Percentiles rank a stretch among this genome's conserved stretches.
These are phyloP conservation scores for Backusella sp. DNA, from an alignment of 192 early-diverging fungal genomes.

Conservation along the genomic window DNA sequence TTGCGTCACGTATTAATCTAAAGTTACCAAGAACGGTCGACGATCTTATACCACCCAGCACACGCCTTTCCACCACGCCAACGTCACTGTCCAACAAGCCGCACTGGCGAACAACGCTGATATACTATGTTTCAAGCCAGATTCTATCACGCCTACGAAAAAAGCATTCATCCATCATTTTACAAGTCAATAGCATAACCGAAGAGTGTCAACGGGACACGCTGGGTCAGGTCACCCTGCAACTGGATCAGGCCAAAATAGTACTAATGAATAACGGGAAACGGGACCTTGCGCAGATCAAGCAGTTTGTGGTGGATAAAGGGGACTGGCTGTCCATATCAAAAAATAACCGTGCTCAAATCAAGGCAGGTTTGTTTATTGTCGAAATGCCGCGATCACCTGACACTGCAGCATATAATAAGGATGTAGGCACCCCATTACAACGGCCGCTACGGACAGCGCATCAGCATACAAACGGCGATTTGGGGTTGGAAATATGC, in stretches of 20 bases:
- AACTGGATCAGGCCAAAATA: conserved; percentile 18
- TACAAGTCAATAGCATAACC: conserved; percentile 14
- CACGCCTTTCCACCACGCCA: conserved; percentile 15
- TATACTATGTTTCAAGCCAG: conserved; percentile 28
- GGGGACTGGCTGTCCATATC: conserved; percentile 16
- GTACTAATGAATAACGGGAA: conserved; percentile 26
- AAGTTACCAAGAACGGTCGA: conserved; percentile 18
- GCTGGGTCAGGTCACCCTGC: neutral
- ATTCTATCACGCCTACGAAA: conserved; percentile 18
- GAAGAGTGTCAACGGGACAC: neutral
- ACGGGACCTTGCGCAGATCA: conserved; percentile 20
- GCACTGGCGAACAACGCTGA: conserved; percentile 24
- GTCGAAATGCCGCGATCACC: conserved; percentile 23
- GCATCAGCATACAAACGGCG: neutral
- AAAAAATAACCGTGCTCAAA: neutral
- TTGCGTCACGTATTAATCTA: conserved; percentile 22
- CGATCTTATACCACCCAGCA: conserved; percentile 30
- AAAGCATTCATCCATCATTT: conserved; percentile 6
- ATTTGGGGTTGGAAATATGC: conserved; percentile 7
- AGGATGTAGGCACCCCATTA: conserved; percentile 3
- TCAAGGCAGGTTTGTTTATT: conserved; percentile 30
- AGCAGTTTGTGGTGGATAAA: conserved; percentile 31
- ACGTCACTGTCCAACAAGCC: neutral
- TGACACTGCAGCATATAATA: neutral
- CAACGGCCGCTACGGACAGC: conserved; percentile 4